These are phyloP conservation scores for Acer yangbiense DNA, from an alignment of 345 rosid species.

Conservation along the genomic window DNA sequence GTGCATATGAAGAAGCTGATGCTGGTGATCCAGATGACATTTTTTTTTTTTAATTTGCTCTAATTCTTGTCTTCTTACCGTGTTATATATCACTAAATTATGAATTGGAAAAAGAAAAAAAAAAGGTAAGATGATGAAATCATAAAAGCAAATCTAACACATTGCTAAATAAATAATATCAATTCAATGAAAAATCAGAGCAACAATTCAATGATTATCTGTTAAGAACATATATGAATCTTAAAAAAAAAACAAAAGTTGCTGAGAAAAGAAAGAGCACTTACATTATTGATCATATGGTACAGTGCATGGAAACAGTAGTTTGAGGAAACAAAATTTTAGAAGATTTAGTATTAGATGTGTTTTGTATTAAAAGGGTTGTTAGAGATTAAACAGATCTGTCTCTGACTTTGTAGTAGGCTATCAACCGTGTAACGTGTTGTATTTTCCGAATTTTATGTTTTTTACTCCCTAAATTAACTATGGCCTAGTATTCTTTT, in stretches of 20 bases:
- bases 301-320: background rate
- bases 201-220: background rate
- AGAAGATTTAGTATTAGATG: too few species aligned
- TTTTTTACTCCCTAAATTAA: background rate
- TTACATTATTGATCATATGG: background rate
- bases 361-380: background rate
- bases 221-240: background rate
- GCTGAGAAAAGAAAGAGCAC: background rate
- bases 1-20: conserved; percentile 37
- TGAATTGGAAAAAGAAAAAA: background rate
- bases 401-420: conserved; percentile 20
- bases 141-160: background rate
- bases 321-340: background rate
- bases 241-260: too few species aligned
- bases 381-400: conserved; percentile 34
- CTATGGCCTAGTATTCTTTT: background rate
- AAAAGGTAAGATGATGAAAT: background rate
- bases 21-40: conserved; percentile 23
- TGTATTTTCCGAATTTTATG: background rate
- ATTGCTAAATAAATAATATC: background rate
- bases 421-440: conserved; percentile 19
- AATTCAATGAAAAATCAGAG: background rate
- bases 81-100: conserved; percentile 5
- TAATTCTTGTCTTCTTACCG: too few species aligned
- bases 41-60: background rate